These are phyloP conservation scores for Saccharomycopsis synnaedendra DNA, from an alignment of 805 yeast genomes.

Conservation along the genomic window DNA sequence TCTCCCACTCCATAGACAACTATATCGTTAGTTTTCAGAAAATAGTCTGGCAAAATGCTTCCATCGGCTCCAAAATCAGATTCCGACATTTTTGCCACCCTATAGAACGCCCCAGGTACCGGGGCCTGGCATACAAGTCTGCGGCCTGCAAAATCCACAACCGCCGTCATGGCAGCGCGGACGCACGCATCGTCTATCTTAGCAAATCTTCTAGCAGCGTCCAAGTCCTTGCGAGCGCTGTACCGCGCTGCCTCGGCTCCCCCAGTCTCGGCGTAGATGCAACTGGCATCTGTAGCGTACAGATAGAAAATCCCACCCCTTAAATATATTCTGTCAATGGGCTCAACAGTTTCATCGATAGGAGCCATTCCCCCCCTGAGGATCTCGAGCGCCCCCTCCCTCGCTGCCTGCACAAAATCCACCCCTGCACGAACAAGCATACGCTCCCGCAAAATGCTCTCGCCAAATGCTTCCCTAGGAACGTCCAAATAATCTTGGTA, in stretches of 20 bases:
- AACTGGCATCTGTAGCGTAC: constrained; percentile 57
- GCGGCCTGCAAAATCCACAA: constrained; percentile 83
- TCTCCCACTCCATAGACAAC: constrained; percentile 72
- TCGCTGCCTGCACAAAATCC: constrained; percentile 69
- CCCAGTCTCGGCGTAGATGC: constrained; percentile 40
- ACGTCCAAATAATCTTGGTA: constrained; percentile 73
- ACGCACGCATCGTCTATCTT: constrained; percentile 52
- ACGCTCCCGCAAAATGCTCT: constrained; percentile 66
- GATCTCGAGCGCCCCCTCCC: constrained; percentile 69
- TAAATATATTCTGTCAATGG: constrained; percentile 54
- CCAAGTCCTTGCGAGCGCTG: constrained; percentile 67
- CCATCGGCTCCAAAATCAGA: constrained; percentile 28
- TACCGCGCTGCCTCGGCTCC: constrained; percentile 82
- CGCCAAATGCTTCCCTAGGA: constrained; percentile 44
- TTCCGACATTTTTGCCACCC: constrained; percentile 26
- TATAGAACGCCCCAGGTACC: constrained; percentile 77
- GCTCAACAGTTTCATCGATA: constrained; percentile 61
- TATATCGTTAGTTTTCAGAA: constrained; percentile 27
- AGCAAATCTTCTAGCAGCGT: constrained; percentile 58
- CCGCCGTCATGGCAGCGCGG: constrained; percentile 66
- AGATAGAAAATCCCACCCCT: constrained; percentile 84
- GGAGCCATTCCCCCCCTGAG: constrained; percentile 65
- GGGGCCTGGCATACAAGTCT: constrained; percentile 90
- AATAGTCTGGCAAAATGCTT: constrained; percentile 23
- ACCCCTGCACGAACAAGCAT: constrained; percentile 56